These are phyloP conservation scores for Trifolium pratense DNA, from an alignment of 306 rosid genomes.

Conservation along the genomic window DNA sequence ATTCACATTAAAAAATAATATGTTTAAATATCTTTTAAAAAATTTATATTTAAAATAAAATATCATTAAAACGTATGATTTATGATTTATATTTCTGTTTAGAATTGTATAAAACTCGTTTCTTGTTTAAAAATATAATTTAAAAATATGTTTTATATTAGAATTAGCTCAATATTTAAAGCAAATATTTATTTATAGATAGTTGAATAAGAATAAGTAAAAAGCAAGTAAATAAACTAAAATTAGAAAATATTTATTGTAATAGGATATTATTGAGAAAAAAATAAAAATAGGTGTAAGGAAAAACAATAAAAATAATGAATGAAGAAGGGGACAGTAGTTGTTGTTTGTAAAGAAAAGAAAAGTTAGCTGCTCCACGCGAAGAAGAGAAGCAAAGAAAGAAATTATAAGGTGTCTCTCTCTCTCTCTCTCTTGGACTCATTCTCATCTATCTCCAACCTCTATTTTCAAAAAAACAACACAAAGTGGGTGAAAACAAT, in stretches of 20 bases:
- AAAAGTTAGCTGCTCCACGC: constrained; percentile 55
- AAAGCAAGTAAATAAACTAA: neutral
- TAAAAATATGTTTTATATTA: no score
- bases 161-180: no score
- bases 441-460: constrained; percentile 52
- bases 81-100: no score
- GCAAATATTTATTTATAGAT: no score
- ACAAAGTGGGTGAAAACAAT: constrained; percentile 54
- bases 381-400: constrained; percentile 49
- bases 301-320: constrained; percentile 22
- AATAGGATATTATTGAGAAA: neutral
- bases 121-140: no score
- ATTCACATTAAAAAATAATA: no score
- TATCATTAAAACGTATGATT: no score
- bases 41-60: no score
- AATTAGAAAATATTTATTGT: neutral
- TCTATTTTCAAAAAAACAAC: neutral
- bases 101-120: no score
- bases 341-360: constrained; percentile 54
- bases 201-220: no score
- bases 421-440: constrained; percentile 73
- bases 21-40: no score
- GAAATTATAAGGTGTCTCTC: constrained; percentile 69
- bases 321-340: constrained; percentile 48
- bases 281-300: constrained; percentile 19